These are phyloP conservation scores for Aureobasidium pullulans DNA, from an alignment of 2,329 filamentous ascomycete species.

Conservation along the genomic window DNA sequence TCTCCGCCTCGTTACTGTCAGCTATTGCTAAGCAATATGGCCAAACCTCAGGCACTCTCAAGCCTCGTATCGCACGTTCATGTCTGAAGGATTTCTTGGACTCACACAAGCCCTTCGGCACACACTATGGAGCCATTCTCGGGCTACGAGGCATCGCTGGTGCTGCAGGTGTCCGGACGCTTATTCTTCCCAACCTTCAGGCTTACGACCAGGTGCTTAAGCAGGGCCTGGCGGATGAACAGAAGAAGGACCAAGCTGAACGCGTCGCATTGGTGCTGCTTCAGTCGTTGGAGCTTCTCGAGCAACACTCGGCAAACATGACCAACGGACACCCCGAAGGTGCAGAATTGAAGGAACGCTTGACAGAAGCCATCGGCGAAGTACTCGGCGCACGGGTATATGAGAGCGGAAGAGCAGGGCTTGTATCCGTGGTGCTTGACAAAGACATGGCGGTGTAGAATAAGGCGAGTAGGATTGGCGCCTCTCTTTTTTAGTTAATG, in stretches of 20 bases:
- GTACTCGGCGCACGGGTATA: slow-evolving; percentile 16
- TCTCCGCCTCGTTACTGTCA: slow-evolving; percentile 74
- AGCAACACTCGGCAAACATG: slow-evolving; percentile 33
- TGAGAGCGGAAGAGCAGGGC: slow-evolving; percentile 27
- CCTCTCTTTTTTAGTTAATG: slow-evolving; percentile 1
- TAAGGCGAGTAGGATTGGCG: not conserved
- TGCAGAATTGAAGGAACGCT: slow-evolving; percentile 32
- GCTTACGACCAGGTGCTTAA: slow-evolving; percentile 56
- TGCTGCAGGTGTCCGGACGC: slow-evolving; percentile 52
- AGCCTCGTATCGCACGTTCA: slow-evolving; percentile 82
- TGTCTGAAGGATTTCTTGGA: slow-evolving; percentile 90
- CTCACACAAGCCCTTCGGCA: slow-evolving; percentile 69
- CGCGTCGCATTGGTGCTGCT: slow-evolving; percentile 53
- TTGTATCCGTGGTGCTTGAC: slow-evolving; percentile 34
- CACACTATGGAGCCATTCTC: slow-evolving; percentile 81
- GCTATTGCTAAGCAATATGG: slow-evolving; percentile 76
- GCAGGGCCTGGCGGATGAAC: slow-evolving; percentile 48
- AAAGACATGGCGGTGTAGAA: slow-evolving; percentile 21
- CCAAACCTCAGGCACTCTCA: slow-evolving; percentile 70
- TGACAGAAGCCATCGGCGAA: slow-evolving; percentile 35
- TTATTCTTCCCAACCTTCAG: slow-evolving; percentile 60
- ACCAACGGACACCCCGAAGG: slow-evolving; percentile 35
- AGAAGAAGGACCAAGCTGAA: slow-evolving; percentile 52
- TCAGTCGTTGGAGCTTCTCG: slow-evolving; percentile 47
- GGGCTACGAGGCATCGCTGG: slow-evolving; percentile 74